Evolutionary conservation across 192 early-diverging fungal genomes (phyloP).

Genomic region (Cetraspora pellucida): DNA sequence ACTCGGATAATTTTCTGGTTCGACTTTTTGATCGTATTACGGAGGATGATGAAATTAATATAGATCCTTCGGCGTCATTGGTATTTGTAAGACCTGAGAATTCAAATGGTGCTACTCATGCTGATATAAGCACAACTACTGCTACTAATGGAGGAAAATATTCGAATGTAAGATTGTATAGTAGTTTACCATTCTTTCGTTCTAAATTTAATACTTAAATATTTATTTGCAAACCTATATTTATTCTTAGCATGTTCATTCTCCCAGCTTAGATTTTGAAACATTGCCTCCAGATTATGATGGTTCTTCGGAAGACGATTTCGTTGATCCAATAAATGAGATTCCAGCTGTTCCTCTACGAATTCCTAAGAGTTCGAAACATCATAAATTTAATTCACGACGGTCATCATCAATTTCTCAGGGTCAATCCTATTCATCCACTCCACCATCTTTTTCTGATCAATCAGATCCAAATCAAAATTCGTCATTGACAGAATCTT

Average conservation of each 20-base stretch:
- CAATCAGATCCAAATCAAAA: conserved; percentile 35
- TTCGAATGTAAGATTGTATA: neutral
- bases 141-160: neutral
- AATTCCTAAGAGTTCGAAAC: conserved; percentile 7
- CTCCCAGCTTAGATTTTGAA: neutral
- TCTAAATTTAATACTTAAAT: neutral
- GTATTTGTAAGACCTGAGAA: neutral
- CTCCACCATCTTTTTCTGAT: conserved; percentile 36
- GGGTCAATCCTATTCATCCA: conserved; percentile 21
- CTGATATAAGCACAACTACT: neutral
- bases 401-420: neutral
- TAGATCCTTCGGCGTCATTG: neutral
- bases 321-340: conserved; percentile 6
- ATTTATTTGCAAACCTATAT: neutral
- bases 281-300: neutral
- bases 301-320: conserved; percentile 33
- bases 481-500: conserved; percentile 52
- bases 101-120: neutral
- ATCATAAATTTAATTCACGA: neutral
- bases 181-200: neutral
- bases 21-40: conserved; percentile 12
- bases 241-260: conserved; percentile 1
- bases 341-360: conserved; percentile 2
- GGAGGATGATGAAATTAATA: conserved; percentile 15
- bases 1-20: neutral